Percentiles rank a stretch among this genome's conserved stretches.
Evolutionary conservation across 129 eudicot species (phyloP).

Genomic region (Saussurea involucrata): DNA sequence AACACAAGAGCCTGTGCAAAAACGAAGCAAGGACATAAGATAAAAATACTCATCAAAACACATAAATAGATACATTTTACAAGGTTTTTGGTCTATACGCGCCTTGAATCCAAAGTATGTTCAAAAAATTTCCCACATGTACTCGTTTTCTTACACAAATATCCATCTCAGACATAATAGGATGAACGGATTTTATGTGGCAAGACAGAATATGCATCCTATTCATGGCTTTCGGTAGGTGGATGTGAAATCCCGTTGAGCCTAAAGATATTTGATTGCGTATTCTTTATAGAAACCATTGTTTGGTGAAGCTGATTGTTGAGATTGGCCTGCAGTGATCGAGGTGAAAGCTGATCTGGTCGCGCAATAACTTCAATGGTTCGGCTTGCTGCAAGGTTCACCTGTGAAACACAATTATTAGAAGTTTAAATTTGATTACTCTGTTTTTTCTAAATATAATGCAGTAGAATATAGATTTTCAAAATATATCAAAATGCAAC

Average conservation of each 20-base stretch:
- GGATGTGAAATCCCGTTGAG: slow-evolving; percentile 18
- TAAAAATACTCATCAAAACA: background rate
- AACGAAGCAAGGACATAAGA: too few species aligned
- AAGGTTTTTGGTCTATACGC: background rate
- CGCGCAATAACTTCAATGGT: slow-evolving; percentile 43
- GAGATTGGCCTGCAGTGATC: slow-evolving; percentile 37
- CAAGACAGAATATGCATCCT: background rate
- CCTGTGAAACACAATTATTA: slow-evolving; percentile 26
- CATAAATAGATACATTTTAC: background rate
- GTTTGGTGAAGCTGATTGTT: slow-evolving; percentile 41
- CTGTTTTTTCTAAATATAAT: background rate
- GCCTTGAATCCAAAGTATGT: background rate
- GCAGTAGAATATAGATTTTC: background rate
- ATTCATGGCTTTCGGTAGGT: slow-evolving; percentile 12
- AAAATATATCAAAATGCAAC: background rate
- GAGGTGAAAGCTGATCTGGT: slow-evolving; percentile 49
- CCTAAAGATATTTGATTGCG: slow-evolving; percentile 12
- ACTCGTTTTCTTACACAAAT: background rate
- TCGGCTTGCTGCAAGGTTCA: slow-evolving; percentile 36
- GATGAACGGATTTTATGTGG: background rate
- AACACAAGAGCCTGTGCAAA: too few species aligned
- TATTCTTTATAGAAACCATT: slow-evolving; percentile 34
- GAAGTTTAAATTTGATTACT: background rate
- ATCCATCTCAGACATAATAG: background rate
- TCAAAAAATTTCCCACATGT: background rate